phyloP scores from a whole-genome alignment of 2,329 filamentous ascomycete genomes.

The Colletotrichum sp. region DNA sequence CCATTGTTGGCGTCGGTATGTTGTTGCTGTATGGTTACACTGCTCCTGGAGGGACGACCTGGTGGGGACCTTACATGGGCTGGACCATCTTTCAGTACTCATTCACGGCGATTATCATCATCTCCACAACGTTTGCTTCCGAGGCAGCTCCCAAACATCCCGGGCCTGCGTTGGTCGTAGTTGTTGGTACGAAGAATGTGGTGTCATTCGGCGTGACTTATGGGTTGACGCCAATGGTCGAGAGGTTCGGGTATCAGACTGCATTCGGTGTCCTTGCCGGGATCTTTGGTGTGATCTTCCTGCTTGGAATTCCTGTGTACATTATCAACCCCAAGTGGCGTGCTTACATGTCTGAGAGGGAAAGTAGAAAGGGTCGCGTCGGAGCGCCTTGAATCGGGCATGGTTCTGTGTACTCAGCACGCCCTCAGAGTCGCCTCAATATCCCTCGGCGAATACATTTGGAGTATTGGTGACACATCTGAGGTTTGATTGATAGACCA shows the following conservation, averaged over 20 bases:
- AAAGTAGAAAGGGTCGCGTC: not conserved
- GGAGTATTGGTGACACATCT: not conserved
- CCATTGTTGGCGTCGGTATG: slow-evolving; percentile 21
- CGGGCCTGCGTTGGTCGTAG: slow-evolving; percentile 35
- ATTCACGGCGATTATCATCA: slow-evolving; percentile 32
- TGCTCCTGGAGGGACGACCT: not conserved
- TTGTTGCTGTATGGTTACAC: slow-evolving; percentile 23
- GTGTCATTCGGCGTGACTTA: slow-evolving; percentile 35
- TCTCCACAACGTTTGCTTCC: slow-evolving; percentile 35
- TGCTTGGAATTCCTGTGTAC: slow-evolving; percentile 26
- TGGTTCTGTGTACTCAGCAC: not conserved
- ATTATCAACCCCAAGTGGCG: slow-evolving; percentile 23
- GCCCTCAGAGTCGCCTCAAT: not conserved
- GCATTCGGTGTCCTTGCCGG: slow-evolving; percentile 24
- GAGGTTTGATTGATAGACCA: not conserved
- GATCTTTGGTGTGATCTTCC: slow-evolving; percentile 23
- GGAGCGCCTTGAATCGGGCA: not conserved
- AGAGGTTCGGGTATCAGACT: slow-evolving; percentile 18
- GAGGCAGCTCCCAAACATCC: slow-evolving; percentile 38
- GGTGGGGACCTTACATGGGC: slow-evolving; percentile 31
- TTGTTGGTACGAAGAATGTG: slow-evolving; percentile 37
- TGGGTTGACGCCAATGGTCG: slow-evolving; percentile 35
- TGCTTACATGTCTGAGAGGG: not conserved
- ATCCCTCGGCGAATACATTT: not conserved
- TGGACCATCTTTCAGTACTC: slow-evolving; percentile 30